phyloP scores from a whole-genome alignment of 805 yeast species.

The Teunomyces barrocoloradensis region DNA sequence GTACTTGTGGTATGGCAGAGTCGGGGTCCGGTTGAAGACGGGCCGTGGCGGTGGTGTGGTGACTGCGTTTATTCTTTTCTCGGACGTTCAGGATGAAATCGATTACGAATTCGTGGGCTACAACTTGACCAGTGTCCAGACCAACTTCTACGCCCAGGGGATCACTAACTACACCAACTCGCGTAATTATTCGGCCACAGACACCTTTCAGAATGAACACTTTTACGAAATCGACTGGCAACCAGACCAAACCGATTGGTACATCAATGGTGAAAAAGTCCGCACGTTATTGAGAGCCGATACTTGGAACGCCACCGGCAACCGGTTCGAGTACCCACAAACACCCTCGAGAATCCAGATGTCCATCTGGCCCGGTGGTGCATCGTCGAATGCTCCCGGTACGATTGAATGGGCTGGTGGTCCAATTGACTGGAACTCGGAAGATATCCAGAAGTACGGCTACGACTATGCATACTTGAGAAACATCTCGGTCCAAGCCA shows the following conservation, averaged over 20 bases:
- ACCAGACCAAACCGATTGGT: conserved; percentile 70
- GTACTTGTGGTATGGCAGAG: conserved; percentile 86
- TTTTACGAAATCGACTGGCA: conserved; percentile 79
- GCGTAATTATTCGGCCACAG: conserved; percentile 36
- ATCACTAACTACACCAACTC: conserved; percentile 64
- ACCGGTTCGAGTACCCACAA: conserved; percentile 60
- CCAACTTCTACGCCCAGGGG: conserved; percentile 82
- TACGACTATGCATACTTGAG: conserved; percentile 70
- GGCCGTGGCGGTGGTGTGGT: conserved; percentile 80
- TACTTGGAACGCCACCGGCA: conserved; percentile 62
- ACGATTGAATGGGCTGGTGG: conserved; percentile 90
- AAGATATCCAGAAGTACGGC: conserved; percentile 73
- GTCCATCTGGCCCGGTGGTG: conserved; percentile 81
- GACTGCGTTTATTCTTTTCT: conserved; percentile 75
- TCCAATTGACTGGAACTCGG: conserved; percentile 73
- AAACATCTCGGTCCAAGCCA: conserved; percentile 61
- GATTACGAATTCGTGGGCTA: conserved; percentile 87
- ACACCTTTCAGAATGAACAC: conserved; percentile 70
- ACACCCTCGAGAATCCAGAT: conserved; percentile 73
- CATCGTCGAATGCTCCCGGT: conserved; percentile 51
- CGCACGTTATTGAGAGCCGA: conserved; percentile 63
- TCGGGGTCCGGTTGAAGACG: conserved; percentile 65
- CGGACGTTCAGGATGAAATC: conserved; percentile 86
- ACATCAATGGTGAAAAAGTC: conserved; percentile 61
- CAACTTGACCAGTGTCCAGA: conserved; percentile 62